Evolutionary conservation across 768 basidiomycete species (phyloP).

Genomic region (Candolleomyces aberdarensis): DNA sequence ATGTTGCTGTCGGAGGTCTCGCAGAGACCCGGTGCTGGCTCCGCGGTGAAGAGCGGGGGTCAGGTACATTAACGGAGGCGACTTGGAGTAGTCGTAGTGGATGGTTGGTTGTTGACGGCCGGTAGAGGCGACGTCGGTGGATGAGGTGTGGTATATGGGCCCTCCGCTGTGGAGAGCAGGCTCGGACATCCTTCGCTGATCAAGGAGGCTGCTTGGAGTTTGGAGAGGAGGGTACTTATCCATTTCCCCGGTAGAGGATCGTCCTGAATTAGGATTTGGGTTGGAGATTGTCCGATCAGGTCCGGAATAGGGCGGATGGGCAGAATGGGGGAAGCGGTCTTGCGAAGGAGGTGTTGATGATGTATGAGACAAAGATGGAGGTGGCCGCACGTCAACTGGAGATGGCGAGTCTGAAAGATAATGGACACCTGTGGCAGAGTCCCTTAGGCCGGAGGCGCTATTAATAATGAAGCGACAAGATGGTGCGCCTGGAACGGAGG

Average conservation of each 20-base stretch:
- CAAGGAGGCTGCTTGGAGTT: slow-evolving; percentile 34
- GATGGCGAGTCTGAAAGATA: slow-evolving; percentile 43
- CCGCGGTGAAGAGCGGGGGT: slow-evolving; percentile 43
- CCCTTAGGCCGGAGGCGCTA: slow-evolving; percentile 24
- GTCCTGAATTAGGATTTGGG: slow-evolving; percentile 34
- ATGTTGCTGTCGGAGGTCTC: slow-evolving; percentile 39
- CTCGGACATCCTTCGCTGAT: slow-evolving; percentile 71
- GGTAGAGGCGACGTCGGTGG: slow-evolving; percentile 27
- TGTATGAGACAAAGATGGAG: slow-evolving; percentile 36
- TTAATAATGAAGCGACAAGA: slow-evolving; percentile 21
- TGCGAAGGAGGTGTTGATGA: slow-evolving; percentile 42
- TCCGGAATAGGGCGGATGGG: slow-evolving; percentile 38
- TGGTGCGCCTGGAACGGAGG: slow-evolving; percentile 10
- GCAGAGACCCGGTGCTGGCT: slow-evolving; percentile 41
- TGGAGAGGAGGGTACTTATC: slow-evolving; percentile 36
- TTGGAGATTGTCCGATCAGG: slow-evolving; percentile 35
- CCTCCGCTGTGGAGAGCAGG: slow-evolving; percentile 44
- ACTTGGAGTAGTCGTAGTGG: slow-evolving; percentile 39
- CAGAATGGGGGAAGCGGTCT: slow-evolving; percentile 41
- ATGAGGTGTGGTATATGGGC: slow-evolving; percentile 36
- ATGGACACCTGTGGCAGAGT: slow-evolving; percentile 19
- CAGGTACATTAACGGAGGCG: slow-evolving; percentile 34
- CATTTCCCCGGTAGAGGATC: slow-evolving; percentile 31
- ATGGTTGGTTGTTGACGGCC: slow-evolving; percentile 29
- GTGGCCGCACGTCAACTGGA: slow-evolving; percentile 36